These are phyloP conservation scores for Fagus sylvatica DNA, from an alignment of 306 rosid genomes.

Conservation along the genomic window DNA sequence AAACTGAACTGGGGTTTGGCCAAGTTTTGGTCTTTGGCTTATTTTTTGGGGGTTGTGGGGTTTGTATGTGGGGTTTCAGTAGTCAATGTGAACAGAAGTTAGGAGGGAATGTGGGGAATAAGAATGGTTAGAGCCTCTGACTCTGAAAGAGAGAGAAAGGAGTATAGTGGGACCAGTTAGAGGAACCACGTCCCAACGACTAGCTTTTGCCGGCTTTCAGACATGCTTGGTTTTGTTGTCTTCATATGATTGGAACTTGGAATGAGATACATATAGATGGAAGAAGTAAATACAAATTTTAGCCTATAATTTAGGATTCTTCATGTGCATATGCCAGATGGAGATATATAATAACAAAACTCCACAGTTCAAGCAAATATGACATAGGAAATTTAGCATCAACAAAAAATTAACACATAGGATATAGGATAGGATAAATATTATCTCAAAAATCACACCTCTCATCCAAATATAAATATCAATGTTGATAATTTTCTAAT, in stretches of 20 bases:
- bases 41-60: neutral
- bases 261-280: too few species aligned
- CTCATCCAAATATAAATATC: too few species aligned
- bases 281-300: neutral
- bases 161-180: slow-evolving; percentile 35
- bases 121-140: neutral
- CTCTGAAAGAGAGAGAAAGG: neutral
- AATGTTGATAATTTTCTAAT: too few species aligned
- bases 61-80: neutral
- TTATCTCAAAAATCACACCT: too few species aligned
- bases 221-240: slow-evolving; percentile 14
- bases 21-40: neutral
- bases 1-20: neutral
- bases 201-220: slow-evolving; percentile 11
- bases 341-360: too few species aligned
- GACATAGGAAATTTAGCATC: too few species aligned
- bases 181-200: slow-evolving; percentile 43
- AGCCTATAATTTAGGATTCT: too few species aligned
- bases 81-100: neutral
- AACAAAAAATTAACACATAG: too few species aligned
- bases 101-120: neutral
- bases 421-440: too few species aligned
- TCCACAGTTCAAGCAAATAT: too few species aligned
- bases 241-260: too few species aligned
- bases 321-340: too few species aligned